Evolutionary conservation across 169 alveolate genomes (phyloP), one percentile per base, ranked within the genome.

Genomic region (Plasmodium gonderi): DNA sequence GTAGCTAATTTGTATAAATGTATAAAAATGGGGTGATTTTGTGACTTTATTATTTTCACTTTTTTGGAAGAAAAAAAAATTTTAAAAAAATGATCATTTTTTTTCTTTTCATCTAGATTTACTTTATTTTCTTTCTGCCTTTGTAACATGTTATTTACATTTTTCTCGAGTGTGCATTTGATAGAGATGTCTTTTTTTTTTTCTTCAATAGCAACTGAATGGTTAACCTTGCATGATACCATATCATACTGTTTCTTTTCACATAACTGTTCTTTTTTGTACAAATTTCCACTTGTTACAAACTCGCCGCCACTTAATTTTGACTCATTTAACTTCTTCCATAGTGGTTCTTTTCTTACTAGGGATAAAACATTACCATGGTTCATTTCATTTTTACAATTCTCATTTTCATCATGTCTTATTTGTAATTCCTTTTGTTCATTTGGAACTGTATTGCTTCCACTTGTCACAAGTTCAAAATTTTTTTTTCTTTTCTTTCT

Each of bases 31-130:
- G 93, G 93, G 67, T 87, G 93, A 2, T 87, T 87, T 75, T 87
- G 93, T 7, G 93, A 87, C 45, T 87, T 87, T 20, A 87, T 87
- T 87, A 87, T 87, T 87, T 87, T 87, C 33, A 87, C 93, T 67
- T 87, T 87, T 75, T 87, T 87, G 0, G 93, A 87, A 11, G 93
- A 87, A 54, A 87, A 87, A 87, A 87, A 87, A 1, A 87, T 87
- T 87, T 87, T 87, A 75, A 51, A 87, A 74, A 87, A 87, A 75
- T 87, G 93, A 54, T 87, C 93, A 26, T 75, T 74, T 38, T 75
- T 87, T 68, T 82, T 82, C 17, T 87, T 87, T 45, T 87, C 93
- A 75, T 45, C 31, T n/a, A 87, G 14, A 31, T 20, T 75, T 87
- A 87, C 11, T 8, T 75, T 36, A 23, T 87, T 87, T 7, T 20